These are phyloP conservation scores for Colletotrichum tofieldiae DNA, from an alignment of 2,329 filamentous ascomycete species.

Conservation along the genomic window DNA sequence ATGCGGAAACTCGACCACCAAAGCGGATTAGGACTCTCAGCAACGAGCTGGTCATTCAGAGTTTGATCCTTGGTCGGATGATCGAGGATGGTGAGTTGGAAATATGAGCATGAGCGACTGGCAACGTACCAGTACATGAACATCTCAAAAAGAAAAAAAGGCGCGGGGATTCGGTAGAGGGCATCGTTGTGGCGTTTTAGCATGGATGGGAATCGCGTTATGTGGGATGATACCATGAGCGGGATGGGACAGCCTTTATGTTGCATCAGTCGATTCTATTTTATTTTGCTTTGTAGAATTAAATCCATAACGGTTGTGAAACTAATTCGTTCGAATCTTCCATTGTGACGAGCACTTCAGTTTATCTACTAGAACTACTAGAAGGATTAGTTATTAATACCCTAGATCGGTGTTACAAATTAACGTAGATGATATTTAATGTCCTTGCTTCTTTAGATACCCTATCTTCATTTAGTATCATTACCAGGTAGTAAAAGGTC, in stretches of 20 bases:
- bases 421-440: too few species aligned
- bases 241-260: background rate
- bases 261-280: background rate
- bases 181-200: background rate
- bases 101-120: conserved; percentile 7
- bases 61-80: conserved; percentile 87
- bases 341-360: background rate
- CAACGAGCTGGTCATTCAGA: conserved; percentile 93
- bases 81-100: conserved; percentile 73
- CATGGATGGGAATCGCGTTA: background rate
- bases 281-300: background rate
- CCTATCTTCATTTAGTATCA: too few species aligned
- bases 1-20: conserved; percentile 53
- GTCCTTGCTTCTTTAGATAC: too few species aligned
- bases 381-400: too few species aligned
- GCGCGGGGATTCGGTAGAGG: background rate
- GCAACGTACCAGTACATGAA: background rate
- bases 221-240: conserved; percentile 12
- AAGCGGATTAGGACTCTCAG: conserved; percentile 78
- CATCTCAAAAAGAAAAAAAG: background rate
- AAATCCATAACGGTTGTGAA: background rate
- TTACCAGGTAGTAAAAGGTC: too few species aligned
- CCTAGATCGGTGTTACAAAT: too few species aligned
- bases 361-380: too few species aligned
- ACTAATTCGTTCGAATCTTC: background rate